Percentiles rank a stretch among this genome's conserved stretches.
phyloP scores from a whole-genome alignment of 768 basidiomycete genomes.

The Naematelia aurantialba region DNA sequence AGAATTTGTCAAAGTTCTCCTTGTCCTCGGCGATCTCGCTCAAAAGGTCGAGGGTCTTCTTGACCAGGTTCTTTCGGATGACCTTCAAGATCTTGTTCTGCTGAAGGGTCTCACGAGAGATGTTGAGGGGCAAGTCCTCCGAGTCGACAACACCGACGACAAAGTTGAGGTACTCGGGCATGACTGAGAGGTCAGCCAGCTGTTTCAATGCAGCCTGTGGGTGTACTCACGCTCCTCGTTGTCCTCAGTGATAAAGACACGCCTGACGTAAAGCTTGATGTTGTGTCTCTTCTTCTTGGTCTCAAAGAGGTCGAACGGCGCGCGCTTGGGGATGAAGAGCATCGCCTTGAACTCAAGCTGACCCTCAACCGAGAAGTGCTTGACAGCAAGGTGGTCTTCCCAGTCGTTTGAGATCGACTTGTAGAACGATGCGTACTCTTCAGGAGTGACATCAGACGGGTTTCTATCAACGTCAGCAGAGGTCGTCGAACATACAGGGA shows the following conservation, averaged over 20 bases:
- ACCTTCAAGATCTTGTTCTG: slow-evolving; percentile 99
- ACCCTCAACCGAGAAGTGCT: slow-evolving; percentile 99
- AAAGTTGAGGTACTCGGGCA: slow-evolving; percentile 98
- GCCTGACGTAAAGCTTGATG: slow-evolving; percentile 99
- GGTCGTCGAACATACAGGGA: background rate
- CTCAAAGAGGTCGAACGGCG: slow-evolving; percentile 99
- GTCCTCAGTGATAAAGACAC: slow-evolving; percentile 99
- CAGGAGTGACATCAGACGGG: slow-evolving; percentile 83
- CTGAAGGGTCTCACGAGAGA: slow-evolving; percentile 98
- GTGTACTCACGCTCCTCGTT: slow-evolving; percentile 70
- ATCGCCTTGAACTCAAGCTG: slow-evolving; percentile 99
- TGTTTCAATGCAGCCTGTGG: background rate
- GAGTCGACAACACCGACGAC: slow-evolving; percentile 99
- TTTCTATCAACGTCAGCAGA: slow-evolving; percentile 58
- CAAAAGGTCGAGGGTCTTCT: slow-evolving; percentile 93
- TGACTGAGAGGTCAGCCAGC: slow-evolving; percentile 21
- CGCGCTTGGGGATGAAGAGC: slow-evolving; percentile 94
- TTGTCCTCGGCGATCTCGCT: slow-evolving; percentile 98
- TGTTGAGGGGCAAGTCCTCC: slow-evolving; percentile 98
- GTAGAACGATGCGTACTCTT: slow-evolving; percentile 96
- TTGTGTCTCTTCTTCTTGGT: slow-evolving; percentile 99
- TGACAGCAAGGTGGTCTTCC: slow-evolving; percentile 99
- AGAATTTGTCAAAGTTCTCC: slow-evolving; percentile 76
- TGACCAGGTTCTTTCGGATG: slow-evolving; percentile 92
- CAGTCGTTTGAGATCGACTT: slow-evolving; percentile 99